A percentile compares a stretch with the other conserved stretches of the same genome.
These are phyloP conservation scores for Penicillium lagena DNA, from an alignment of 495 filamentous ascomycete genomes.

Conservation along the genomic window DNA sequence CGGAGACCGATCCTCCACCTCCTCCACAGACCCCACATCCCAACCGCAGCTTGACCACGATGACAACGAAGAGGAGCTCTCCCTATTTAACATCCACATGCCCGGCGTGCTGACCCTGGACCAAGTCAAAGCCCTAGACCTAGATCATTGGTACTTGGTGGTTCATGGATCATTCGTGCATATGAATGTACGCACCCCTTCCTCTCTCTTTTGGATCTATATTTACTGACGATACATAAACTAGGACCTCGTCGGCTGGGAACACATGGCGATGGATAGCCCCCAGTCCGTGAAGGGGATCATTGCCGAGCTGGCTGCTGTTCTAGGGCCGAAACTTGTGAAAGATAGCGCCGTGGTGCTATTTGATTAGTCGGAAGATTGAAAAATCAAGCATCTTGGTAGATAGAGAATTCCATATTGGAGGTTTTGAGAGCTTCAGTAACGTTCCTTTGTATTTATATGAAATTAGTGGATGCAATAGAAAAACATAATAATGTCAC, in stretches of 20 bases:
- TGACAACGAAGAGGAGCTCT: constrained; percentile 37
- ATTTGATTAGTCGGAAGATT: constrained; percentile 22
- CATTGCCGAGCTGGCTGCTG: constrained; percentile 71
- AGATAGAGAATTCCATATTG: too few species aligned
- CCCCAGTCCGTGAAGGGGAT: constrained; percentile 53
- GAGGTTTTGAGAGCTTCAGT: too few species aligned
- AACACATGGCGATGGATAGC: constrained; percentile 46
- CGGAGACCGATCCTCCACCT: constrained; percentile 27
- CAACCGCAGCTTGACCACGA: constrained; percentile 23
- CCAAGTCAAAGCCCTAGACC: constrained; percentile 54
- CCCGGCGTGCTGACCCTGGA: constrained; percentile 67
- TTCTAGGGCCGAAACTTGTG: constrained; percentile 63
- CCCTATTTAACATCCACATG: constrained; percentile 65
- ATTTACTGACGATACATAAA: constrained; percentile 12
- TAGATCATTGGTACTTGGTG: constrained; percentile 52
- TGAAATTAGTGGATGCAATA: too few species aligned
- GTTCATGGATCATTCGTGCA: constrained; percentile 35
- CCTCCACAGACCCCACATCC: constrained; percentile 2
- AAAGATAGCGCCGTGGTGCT: constrained; percentile 41
- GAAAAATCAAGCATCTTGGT: too few species aligned
- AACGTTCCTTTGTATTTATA: too few species aligned
- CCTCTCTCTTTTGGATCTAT: constrained; percentile 8
- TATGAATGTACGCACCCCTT: constrained; percentile 30
- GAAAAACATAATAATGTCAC: too few species aligned
- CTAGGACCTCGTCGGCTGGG: constrained; percentile 62